Base-by-base conservation (phyloP, 306 rosid species). In the Rosa rugosa region DNA sequence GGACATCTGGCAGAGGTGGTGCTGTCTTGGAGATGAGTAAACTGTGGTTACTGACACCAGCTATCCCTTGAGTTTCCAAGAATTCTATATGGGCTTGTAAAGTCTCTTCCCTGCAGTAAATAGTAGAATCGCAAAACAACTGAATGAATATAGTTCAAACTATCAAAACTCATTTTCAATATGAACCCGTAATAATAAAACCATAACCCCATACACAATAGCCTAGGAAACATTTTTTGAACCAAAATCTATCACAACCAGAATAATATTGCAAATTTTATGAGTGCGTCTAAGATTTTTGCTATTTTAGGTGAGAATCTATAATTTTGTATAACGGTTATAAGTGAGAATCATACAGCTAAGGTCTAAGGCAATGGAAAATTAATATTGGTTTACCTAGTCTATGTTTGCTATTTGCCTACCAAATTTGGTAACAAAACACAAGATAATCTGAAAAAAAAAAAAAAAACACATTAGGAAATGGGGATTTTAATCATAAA, bases 31-130 rank as follows among this genome's bases (percentile, higher is more conserved):
- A 91, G 82, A 92, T 92, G 64, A 94, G 97, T 70, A 92, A 83
- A 85, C 97, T 94, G 86, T 94, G 99, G 85, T 94, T 90, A 88
- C 97, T 94, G 67, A 94, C 90, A 68, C 99, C 99, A 42, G 90
- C 97, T 68, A 94, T 94, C 60, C 97, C 95, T 69, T 59, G 87
- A 76, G 89, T 83, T 75, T 91, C 90, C 80, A 94, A 79, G 75
- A 94, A 92, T 80, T 87, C 83, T 44, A 94, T 84, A 60, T 94
- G 95, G 53, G 78, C 77, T 63, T 83, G 85, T 78, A 92, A 87
- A 68, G 78, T 67, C 22, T 80, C 93, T 46, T 88, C 90, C 90
- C 99, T 94, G 36, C 44, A 64, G 31, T 70, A 80, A 78, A 75
- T 10, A 72, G 44, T 49, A 72, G 75, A 72, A 69, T 60, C 54